A percentile compares a stretch with the other conserved stretches of the same genome.
These are phyloP conservation scores for Microglena sp. DNA, from an alignment of 139 green algal genomes.

Conservation along the genomic window DNA sequence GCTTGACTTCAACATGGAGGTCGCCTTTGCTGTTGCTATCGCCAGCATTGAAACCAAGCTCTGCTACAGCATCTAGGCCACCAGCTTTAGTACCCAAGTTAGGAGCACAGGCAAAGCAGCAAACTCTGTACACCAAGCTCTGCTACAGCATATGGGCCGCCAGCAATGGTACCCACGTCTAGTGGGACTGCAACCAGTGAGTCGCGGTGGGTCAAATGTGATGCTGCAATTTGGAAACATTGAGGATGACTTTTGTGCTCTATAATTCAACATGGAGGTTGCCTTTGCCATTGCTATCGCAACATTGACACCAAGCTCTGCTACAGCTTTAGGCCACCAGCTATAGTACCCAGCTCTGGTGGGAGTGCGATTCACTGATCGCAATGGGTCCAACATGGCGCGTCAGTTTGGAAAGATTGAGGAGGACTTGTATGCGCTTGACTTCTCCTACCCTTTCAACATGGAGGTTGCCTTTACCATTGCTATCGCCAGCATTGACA, in stretches of 20 bases:
- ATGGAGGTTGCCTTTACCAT: conserved; percentile 69
- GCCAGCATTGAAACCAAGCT: conserved; percentile 48
- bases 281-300: conserved; percentile 62
- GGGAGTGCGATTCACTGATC: no score
- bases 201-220: conserved; percentile 40
- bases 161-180: no score
- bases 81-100: no score
- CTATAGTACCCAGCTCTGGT: no score
- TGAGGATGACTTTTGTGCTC: conserved; percentile 70
- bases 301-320: conserved; percentile 46
- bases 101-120: no score
- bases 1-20: conserved; percentile 78
- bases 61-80: conserved; percentile 26
- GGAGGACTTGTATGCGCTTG: conserved; percentile 77
- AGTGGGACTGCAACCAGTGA: no score
- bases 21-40: conserved; percentile 65
- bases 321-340: no score
- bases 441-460: conserved; percentile 73
- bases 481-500: conserved; percentile 38
- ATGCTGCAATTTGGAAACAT: conserved; percentile 73
- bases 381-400: conserved; percentile 44
- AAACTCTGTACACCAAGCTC: conserved; percentile 46
- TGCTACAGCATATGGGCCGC: no score
- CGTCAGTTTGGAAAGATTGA: conserved; percentile 73
- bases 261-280: conserved; percentile 77